Evolutionary conservation across 2,329 filamentous ascomycete genomes (phyloP).

Genomic region (Diaporthe sp.): DNA sequence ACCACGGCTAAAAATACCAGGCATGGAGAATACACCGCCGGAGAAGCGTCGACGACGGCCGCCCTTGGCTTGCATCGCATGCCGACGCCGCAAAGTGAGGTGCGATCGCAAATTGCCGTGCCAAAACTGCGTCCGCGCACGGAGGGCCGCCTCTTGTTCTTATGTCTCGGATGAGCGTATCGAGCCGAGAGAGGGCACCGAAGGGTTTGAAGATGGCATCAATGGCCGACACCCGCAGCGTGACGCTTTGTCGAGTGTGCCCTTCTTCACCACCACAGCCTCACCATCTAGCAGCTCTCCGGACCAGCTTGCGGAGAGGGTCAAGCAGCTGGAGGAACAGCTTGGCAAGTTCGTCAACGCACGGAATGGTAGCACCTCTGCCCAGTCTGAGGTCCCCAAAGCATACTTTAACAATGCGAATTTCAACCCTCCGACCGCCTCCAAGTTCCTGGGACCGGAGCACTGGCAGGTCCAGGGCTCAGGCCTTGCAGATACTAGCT

Average conservation of each 20-base stretch:
- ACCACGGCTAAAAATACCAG: not conserved
- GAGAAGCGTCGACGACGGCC: constrained; percentile 42
- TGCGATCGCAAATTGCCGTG: constrained; percentile 59
- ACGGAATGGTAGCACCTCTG: constrained; percentile 38
- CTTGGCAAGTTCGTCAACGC: constrained; percentile 48
- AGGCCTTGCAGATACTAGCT: not conserved
- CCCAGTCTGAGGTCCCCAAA: constrained; percentile 46
- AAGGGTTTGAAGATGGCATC: constrained; percentile 12
- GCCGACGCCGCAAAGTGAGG: constrained; percentile 60
- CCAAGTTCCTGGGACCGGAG: constrained; percentile 52
- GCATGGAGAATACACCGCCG: constrained; percentile 32
- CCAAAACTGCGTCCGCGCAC: constrained; percentile 57
- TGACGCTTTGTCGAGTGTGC: constrained; percentile 27
- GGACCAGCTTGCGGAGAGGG: constrained; percentile 52
- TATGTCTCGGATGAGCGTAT: constrained; percentile 49
- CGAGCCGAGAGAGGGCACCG: constrained; percentile 31
- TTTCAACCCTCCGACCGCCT: constrained; percentile 60
- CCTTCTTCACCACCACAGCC: constrained; percentile 5
- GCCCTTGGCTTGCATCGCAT: constrained; percentile 54
- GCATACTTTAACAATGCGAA: constrained; percentile 54
- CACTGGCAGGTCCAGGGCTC: constrained; percentile 14
- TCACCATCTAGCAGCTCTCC: not conserved
- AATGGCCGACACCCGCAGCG: constrained; percentile 21
- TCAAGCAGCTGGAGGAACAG: constrained; percentile 61
- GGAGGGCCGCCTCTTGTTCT: constrained; percentile 49